A percentile compares a stretch with the other conserved stretches of the same genome.
Conservation (phyloP, 164 flowering plant genomes). For the Santalum album region DNA sequence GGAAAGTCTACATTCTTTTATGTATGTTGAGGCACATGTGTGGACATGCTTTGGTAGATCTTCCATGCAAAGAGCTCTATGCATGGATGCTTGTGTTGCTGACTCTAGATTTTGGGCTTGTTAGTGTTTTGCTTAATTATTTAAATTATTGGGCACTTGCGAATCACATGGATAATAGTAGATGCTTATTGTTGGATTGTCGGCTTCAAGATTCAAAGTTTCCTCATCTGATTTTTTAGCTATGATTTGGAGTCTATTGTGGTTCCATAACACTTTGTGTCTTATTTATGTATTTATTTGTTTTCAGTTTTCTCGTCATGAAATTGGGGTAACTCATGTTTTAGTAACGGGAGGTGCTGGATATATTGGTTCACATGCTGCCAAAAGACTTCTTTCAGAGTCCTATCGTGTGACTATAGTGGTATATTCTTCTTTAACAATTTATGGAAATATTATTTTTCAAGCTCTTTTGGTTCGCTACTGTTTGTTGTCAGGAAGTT, state of each 20-base stretch:
- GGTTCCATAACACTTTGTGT: background rate
- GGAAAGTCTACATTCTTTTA: no score
- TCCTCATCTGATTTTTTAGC: background rate
- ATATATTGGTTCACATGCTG: conserved; percentile 95
- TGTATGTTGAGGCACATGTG: no score
- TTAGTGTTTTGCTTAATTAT: no score
- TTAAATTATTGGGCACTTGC: no score
- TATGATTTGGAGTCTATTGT: background rate
- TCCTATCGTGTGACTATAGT: conserved; percentile 82
- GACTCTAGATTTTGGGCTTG: no score
- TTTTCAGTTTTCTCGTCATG: conserved; percentile 64
- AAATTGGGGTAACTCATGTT: conserved; percentile 79
- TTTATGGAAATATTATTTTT: background rate
- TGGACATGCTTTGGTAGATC: no score
- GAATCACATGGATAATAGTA: no score
- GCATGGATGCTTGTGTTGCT: no score
- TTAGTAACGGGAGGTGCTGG: conserved; percentile 99
- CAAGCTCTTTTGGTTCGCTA: background rate
- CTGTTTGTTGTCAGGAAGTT: background rate
- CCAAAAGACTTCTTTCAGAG: conserved; percentile 73
- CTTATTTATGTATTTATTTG: background rate
- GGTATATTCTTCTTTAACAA: conserved; percentile 30
- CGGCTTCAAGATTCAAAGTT: no score
- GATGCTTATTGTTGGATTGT: no score
- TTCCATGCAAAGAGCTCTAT: no score